Evolutionary conservation across 2,329 filamentous ascomycete species (phyloP).

Genomic region (Stachybotrys chartarum): DNA sequence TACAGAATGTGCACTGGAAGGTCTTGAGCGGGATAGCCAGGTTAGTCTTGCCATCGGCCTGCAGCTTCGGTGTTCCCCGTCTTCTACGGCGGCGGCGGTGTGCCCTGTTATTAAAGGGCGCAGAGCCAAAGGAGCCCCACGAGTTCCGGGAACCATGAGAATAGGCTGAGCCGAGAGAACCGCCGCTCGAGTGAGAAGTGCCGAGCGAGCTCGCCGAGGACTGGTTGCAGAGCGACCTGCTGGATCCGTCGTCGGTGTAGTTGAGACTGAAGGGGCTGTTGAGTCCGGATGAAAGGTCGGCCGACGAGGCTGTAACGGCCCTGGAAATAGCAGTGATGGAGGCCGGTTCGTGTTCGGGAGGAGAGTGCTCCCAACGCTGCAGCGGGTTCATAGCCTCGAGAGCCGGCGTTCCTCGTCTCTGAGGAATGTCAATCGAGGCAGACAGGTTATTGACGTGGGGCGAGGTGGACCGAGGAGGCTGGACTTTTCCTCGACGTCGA

Average conservation of each 20-base stretch:
- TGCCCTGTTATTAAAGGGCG: constrained; percentile 33
- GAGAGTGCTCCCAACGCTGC: constrained; percentile 53
- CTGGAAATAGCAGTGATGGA: constrained; percentile 51
- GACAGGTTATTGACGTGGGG: constrained; percentile 56
- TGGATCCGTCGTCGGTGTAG: constrained; percentile 55
- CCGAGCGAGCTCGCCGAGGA: constrained; percentile 55
- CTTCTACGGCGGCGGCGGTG: constrained; percentile 41
- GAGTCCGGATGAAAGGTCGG: constrained; percentile 44
- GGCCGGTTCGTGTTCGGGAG: constrained; percentile 53
- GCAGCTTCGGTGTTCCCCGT: constrained; percentile 27
- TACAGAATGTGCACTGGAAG: constrained; percentile 63
- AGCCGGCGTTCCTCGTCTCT: constrained; percentile 47
- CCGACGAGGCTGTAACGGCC: constrained; percentile 47
- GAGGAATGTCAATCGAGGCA: constrained; percentile 67
- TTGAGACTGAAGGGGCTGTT: constrained; percentile 51
- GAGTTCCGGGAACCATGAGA: constrained; percentile 53
- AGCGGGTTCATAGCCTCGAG: constrained; percentile 48
- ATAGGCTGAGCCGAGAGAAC: constrained; percentile 51
- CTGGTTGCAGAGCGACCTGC: constrained; percentile 48
- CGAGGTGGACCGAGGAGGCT: constrained; percentile 59
- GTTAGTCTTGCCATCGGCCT: constrained; percentile 23
- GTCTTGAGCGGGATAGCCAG: constrained; percentile 42
- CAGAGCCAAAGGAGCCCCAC: constrained; percentile 41
- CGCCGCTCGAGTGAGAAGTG: constrained; percentile 53
- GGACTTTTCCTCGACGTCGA: constrained; percentile 72